Conservation (phyloP, 805 yeast genomes). For the Ogataea allantospora region DNA sequence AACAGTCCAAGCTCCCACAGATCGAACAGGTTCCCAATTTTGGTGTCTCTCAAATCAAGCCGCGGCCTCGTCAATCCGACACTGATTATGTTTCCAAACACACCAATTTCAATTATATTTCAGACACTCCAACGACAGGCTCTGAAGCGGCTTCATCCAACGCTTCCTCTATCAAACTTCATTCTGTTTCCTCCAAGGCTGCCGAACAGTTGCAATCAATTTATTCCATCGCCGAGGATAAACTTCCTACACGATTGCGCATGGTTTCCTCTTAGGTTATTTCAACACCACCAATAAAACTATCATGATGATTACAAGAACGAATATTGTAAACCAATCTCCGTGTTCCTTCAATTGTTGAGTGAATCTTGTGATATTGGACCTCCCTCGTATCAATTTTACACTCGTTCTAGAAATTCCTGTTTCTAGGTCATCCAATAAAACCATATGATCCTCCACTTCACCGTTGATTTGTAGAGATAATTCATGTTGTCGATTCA, state of each 20-base stretch:
- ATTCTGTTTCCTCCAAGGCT: conserved; percentile 7
- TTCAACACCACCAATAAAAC: conserved; percentile 42
- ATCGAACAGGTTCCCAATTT: conserved; percentile 7
- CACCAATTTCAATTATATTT: conserved; percentile 20
- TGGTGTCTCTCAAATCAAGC: conserved; percentile 3
- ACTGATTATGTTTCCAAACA: conserved; percentile 15
- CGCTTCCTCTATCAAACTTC: conserved; percentile 13
- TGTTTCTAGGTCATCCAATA: conserved; percentile 49
- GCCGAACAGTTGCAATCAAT: conserved; percentile 11
- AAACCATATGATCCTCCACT: conserved; percentile 45
- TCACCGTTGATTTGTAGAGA: conserved; percentile 49
- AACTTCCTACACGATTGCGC: conserved; percentile 5
- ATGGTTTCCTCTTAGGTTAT: conserved; percentile 16
- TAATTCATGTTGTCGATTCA: conserved; percentile 43
- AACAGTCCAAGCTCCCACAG: conserved; percentile 10
- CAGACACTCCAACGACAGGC: conserved; percentile 23
- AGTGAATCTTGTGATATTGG: conserved; percentile 39
- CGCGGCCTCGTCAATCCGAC: conserved; percentile 1
- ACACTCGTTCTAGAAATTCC: conserved; percentile 43
- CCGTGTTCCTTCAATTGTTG: conserved; percentile 45
- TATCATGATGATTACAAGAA: conserved; percentile 42
- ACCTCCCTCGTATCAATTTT: conserved; percentile 41
- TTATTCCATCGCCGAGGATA: conserved; percentile 10
- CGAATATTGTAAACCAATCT: conserved; percentile 47
- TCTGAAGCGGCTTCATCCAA: conserved; percentile 17